Evolutionary conservation across 2,329 filamentous ascomycete species (phyloP), one percentile per base, ranked within the genome.

Genomic region (Colletotrichum australisinense): DNA sequence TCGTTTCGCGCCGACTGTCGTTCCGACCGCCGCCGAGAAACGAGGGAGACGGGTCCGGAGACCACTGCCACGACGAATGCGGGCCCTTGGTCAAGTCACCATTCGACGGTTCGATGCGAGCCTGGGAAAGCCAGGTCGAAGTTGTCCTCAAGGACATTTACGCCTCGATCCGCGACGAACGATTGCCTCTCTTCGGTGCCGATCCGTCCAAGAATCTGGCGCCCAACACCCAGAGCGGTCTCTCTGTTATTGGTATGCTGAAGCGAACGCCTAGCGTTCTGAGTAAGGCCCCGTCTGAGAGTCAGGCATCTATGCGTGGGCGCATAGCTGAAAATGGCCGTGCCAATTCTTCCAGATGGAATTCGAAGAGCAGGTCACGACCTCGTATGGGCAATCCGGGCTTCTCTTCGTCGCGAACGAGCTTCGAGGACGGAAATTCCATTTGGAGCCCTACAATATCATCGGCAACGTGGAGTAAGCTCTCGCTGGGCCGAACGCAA

Each of bases 401-500:
- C 14, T 91, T 97, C 79, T 95, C 93, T 28, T 98, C 96, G 0
- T 98, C 95, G 80, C 91, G 95, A 63, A 98, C 96, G 11, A 98
- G 96, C 82, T 91, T 99, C 76, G 97, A 99, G 73, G 97, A 99
- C 78, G 91, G 92, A 73, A 94, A 92, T 74, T 97, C 95, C 2
- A 88, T 98, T 59, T 98, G 95, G 94, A 98, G 94, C 78, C 97
- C 97, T 12, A 87, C 90, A 1, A 84, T 87, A 52, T 95, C 94
- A 24, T 97, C 95, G n/a, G 97, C 95, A 76, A 97, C 94, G 0
- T 98, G 95, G 95, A 98, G 95, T 84, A 96, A 94, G 78, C 94
- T 97, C 79, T 98, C 96, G 0, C 88, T 97, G 73, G 95, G 95
- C 38, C 95, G 97, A 80, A 97, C 95, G 0, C 92, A 97, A 75